phyloP scores from a whole-genome alignment of 768 basidiomycete species.

The Scleroderma citrinum region DNA sequence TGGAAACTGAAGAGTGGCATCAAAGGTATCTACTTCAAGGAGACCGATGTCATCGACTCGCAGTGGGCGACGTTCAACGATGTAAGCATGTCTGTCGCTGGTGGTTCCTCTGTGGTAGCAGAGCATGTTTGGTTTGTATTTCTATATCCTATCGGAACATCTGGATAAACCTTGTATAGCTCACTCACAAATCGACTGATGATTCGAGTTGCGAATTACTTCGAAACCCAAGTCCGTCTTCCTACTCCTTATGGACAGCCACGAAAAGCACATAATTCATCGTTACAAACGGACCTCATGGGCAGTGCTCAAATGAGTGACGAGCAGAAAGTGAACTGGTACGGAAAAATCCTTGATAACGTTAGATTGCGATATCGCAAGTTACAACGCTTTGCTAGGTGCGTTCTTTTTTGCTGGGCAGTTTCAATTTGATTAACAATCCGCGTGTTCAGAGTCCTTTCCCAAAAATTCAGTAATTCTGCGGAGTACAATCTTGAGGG shows the following conservation, averaged over 20 bases:
- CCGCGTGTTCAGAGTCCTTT: constrained; percentile 45
- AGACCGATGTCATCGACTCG: constrained; percentile 95
- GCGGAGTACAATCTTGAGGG: constrained; percentile 83
- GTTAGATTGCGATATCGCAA: constrained; percentile 91
- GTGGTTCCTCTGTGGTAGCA: constrained; percentile 86
- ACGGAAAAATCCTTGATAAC: constrained; percentile 87
- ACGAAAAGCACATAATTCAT: constrained; percentile 25
- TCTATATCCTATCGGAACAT: background rate
- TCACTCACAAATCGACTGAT: constrained; percentile 89
- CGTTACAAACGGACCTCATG: constrained; percentile 32
- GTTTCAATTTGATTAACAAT: constrained; percentile 2
- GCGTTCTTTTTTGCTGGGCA: background rate
- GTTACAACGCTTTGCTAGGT: constrained; percentile 90
- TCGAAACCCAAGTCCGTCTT: constrained; percentile 87
- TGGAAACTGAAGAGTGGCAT: constrained; percentile 93
- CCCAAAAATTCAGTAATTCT: constrained; percentile 88
- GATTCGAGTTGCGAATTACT: constrained; percentile 88
- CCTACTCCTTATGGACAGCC: constrained; percentile 40
- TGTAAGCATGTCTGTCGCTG: constrained; percentile 80
- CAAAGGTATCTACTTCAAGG: constrained; percentile 93
- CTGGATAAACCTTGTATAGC: constrained; percentile 34
- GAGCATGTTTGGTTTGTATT: constrained; percentile 85
- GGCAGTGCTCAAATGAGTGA: constrained; percentile 56
- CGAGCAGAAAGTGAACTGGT: constrained; percentile 84
- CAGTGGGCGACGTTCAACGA: constrained; percentile 95